A percentile compares a stretch with the other conserved stretches of the same genome.
Conservation (phyloP, 345 rosid genomes). For the Trapa incisa region DNA sequence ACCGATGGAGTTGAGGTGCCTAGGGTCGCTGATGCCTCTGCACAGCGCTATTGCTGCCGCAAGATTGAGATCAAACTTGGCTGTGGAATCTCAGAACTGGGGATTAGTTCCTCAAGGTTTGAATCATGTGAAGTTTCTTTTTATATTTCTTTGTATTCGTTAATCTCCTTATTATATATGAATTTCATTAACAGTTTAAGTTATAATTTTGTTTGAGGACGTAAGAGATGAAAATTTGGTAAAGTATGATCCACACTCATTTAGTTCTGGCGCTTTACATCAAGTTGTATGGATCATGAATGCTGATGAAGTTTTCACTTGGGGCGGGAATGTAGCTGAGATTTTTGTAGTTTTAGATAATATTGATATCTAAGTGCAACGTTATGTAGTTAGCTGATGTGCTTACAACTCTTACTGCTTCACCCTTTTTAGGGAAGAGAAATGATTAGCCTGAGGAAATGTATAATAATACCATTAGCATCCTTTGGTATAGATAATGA, state of each 20-base stretch:
- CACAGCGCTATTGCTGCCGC: constrained; percentile 59
- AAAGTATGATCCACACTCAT: background rate
- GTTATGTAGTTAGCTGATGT: background rate
- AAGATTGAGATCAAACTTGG: constrained; percentile 47
- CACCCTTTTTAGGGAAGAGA: background rate
- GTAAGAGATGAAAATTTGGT: background rate
- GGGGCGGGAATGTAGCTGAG: background rate
- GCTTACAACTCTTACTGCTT: background rate
- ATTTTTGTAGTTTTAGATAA: background rate
- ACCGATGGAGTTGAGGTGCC: constrained; percentile 46
- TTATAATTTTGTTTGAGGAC: background rate
- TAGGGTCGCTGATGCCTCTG: constrained; percentile 47
- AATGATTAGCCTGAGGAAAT: background rate
- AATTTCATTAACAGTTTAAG: background rate
- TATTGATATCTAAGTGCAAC: background rate
- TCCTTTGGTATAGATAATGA: background rate
- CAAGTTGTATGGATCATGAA: background rate
- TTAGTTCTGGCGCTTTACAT: background rate
- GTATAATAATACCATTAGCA: background rate
- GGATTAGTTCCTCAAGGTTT: constrained; percentile 72
- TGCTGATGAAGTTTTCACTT: background rate
- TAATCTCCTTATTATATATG: background rate
- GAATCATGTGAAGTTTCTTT: background rate
- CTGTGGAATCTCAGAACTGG: constrained; percentile 45
- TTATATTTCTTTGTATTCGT: background rate